phyloP scores from a whole-genome alignment of 2,329 filamentous ascomycete species.

The Mycocentrospora acerina region DNA sequence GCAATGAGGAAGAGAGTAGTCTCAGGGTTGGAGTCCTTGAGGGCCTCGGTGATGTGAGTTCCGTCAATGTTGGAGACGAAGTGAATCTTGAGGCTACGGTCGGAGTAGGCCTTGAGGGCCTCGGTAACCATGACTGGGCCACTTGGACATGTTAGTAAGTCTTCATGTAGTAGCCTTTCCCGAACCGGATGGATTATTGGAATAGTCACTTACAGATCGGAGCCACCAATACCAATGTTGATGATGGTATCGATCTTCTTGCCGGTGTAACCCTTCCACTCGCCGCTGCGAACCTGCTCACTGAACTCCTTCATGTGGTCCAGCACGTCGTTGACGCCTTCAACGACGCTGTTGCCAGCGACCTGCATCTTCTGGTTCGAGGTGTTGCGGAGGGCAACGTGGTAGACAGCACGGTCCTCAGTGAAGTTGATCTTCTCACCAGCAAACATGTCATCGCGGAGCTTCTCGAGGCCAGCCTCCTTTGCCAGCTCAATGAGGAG shows the following conservation, averaged over 20 bases:
- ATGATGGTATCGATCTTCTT: constrained; percentile 96
- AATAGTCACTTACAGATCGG: constrained; percentile 76
- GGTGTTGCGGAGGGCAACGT: constrained; percentile 89
- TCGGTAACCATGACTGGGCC: constrained; percentile 99
- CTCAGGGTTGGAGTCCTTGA: constrained; percentile 86
- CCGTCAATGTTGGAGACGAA: constrained; percentile 99
- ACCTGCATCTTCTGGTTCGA: constrained; percentile 79
- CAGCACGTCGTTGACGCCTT: constrained; percentile 87
- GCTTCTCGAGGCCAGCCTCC: constrained; percentile 87
- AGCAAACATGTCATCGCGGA: constrained; percentile 95
- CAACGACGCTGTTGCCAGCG: constrained; percentile 89
- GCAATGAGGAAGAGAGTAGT: constrained; percentile 98
- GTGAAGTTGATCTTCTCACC: constrained; percentile 99
- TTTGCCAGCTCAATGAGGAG: constrained; percentile 87
- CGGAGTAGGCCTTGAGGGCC: constrained; percentile 91
- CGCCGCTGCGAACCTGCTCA: constrained; percentile 87
- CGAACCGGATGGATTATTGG: too few species aligned
- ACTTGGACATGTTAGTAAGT: constrained; percentile 44
- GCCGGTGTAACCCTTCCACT: constrained; percentile 96
- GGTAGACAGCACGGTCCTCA: constrained; percentile 93
- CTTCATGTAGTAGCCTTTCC: too few species aligned
- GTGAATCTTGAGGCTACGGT: constrained; percentile 83
- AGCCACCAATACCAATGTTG: constrained; percentile 98
- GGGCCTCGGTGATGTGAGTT: constrained; percentile 93
- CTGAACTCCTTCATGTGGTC: constrained; percentile 99